A percentile compares a stretch with the other conserved stretches of the same genome.
Conservation (phyloP, 306 rosid genomes). For the Pterocarpus santalinus region DNA sequence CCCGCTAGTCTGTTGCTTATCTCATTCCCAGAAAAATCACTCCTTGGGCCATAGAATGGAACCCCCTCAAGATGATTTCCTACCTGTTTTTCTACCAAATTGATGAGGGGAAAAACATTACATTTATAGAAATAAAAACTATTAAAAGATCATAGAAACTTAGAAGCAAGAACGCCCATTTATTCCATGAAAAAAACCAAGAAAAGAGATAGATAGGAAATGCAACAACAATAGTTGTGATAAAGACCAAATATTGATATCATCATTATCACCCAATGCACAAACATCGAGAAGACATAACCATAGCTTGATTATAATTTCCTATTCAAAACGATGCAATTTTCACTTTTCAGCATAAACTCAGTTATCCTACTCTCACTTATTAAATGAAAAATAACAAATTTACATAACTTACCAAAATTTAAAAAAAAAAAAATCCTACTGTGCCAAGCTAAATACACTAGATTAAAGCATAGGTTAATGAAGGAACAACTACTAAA, state of each 20-base stretch:
- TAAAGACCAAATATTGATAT: conserved; percentile 20
- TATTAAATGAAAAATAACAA: not conserved
- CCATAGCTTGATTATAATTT: conserved; percentile 26
- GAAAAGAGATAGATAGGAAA: not conserved
- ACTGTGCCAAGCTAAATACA: conserved; percentile 23
- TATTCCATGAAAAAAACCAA: conserved; percentile 13
- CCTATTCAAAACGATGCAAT: conserved; percentile 4
- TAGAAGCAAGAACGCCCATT: conserved; percentile 22
- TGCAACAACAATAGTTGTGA: conserved; percentile 28
- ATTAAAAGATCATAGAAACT: conserved; percentile 9
- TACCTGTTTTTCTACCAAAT: conserved; percentile 71
- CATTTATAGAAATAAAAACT: conserved; percentile 41
- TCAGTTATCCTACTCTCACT: conserved; percentile 36
- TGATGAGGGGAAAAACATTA: conserved; percentile 52
- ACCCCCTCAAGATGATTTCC: conserved; percentile 89
- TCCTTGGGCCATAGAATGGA: conserved; percentile 85
- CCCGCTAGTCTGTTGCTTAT: conserved; percentile 73
- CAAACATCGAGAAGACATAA: conserved; percentile 36
- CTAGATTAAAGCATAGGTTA: not conserved
- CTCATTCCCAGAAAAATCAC: conserved; percentile 80
- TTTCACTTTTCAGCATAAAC: conserved; percentile 6
- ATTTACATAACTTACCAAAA: conserved; percentile 11
- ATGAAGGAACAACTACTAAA: not conserved
- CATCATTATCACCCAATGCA: conserved; percentile 34
- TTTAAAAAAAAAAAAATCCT: conserved; percentile 2